These are phyloP conservation scores for Globisporangium paddicum DNA, from an alignment of 352 stramenopile species.

Conservation along the genomic window DNA sequence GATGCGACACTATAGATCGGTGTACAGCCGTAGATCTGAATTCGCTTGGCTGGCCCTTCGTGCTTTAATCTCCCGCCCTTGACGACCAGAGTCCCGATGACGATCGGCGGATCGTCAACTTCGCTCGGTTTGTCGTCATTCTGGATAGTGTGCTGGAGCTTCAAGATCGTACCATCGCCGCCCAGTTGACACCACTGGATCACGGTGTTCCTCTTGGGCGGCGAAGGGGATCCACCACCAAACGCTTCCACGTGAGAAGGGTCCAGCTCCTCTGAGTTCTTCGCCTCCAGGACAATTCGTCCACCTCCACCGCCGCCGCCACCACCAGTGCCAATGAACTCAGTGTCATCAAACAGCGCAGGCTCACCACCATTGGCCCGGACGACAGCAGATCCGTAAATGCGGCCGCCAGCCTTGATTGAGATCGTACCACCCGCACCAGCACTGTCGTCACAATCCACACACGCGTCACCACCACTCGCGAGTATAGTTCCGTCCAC, in stretches of 20 bases:
- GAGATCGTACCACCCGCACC: conserved; percentile 53
- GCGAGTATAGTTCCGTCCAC: conserved; percentile 62
- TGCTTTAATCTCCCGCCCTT: conserved; percentile 54
- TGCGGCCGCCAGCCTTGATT: conserved; percentile 26
- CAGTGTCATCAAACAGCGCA: conserved; percentile 24
- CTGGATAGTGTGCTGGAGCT: conserved; percentile 33
- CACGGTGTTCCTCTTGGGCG: conserved; percentile 17
- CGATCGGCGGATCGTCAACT: conserved; percentile 9
- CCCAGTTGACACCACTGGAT: conserved; percentile 79
- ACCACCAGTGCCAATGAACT: conserved; percentile 21
- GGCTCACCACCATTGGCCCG: conserved; percentile 54
- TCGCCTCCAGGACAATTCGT: conserved; percentile 47
- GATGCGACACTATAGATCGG: conserved; percentile 57
- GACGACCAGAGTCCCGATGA: conserved; percentile 40
- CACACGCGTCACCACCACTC: conserved; percentile 54
- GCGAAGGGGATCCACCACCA: conserved; percentile 31
- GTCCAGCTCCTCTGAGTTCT: conserved; percentile 32
- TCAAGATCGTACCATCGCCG: conserved; percentile 72
- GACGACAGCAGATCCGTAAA: conserved; percentile 37
- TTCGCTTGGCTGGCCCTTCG: conserved; percentile 42
- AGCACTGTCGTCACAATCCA: conserved; percentile 53
- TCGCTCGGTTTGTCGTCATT: conserved; percentile 5
- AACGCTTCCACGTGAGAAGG: conserved; percentile 40
- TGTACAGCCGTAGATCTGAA: conserved; percentile 76
- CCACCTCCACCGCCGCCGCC: conserved; percentile 58